phyloP scores from a whole-genome alignment of 176 grass and related monocot species.

The Avena eriantha region DNA sequence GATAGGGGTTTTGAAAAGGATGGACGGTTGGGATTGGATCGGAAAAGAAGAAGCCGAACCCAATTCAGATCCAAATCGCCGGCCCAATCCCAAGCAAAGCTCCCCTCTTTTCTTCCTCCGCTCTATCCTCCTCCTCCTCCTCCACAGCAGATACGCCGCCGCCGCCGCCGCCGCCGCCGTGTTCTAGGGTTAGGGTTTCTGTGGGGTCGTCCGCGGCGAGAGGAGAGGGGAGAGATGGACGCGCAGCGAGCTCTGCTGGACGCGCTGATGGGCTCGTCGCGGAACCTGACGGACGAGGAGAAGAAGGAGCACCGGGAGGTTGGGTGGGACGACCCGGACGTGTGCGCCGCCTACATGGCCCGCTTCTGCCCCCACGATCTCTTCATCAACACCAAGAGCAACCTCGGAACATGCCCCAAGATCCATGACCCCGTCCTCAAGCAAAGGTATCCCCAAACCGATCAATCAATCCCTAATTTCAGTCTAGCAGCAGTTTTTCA shows the following conservation, averaged over 20 bases:
- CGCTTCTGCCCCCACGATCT: conserved; percentile 38
- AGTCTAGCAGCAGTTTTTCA: background rate
- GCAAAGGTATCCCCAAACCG: background rate
- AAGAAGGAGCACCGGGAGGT: conserved; percentile 35
- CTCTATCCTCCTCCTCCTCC: no score
- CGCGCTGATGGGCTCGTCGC: conserved; percentile 24
- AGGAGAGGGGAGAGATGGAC: background rate
- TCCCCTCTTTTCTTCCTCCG: no score
- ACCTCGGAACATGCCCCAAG: conserved; percentile 19
- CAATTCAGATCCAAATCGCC: no score
- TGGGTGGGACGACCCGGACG: conserved; percentile 31
- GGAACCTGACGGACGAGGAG: conserved; percentile 37
- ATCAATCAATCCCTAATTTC: background rate
- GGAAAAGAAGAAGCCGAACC: no score
- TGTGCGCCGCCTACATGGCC: conserved; percentile 14
- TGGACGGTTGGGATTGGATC: no score
- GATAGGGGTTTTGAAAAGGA: no score
- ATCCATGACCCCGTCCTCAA: conserved; percentile 14
- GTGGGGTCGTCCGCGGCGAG: no score
- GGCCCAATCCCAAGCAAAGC: no score
- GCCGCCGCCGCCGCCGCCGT: background rate
- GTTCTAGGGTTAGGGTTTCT: background rate
- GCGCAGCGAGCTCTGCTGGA: conserved; percentile 30
- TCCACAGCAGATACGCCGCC: background rate
- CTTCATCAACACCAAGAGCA: conserved; percentile 40